Evolutionary conservation across 2,329 filamentous ascomycete genomes (phyloP), one percentile per base, ranked within the genome.

Genomic region (Alternaria atra): DNA sequence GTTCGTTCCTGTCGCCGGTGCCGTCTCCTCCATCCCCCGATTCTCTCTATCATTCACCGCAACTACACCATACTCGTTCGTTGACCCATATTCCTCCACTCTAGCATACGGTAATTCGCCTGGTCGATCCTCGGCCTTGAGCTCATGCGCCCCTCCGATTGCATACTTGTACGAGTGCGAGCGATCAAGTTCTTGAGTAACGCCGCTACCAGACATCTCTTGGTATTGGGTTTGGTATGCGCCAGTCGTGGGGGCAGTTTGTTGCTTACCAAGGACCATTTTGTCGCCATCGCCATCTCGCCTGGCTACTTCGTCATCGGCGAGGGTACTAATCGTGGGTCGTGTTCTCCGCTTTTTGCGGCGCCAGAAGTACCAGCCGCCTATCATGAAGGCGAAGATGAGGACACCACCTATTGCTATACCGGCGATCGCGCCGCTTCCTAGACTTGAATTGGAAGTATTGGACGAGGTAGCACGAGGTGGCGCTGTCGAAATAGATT

Each of bases 131-230:
- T 48, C 30, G 23, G 46, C 46, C 2, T 15, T 48, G 12, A 48
- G 46, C 46, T 48, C 46, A 1, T 48, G 30, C 29, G 30, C 46
- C 0, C 30, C 46, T 0, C 46, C 30, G 0, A 48, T 4, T 3
- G 17, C 46, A 0, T n/a, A 1, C 6, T 48, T 48, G 12, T 34
- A 34, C 2, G 46, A 34, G 1, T 48, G 46, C 7, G 30, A 48
- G 4, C 46, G 46, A 7, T 48, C 29, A 1, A 35, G 4, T 5
- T 48, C 46, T 9, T 25, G 46, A 2, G 30, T 4, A 1, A 48
- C 29, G 30, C 46, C 30, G 0, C 34, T 48, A 6, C 46, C 46
- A 0, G 46, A 48, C 13, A 48, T 48, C 1, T 48, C 46, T 4
- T 48, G 46, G 46, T 48, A 48, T 10, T 48, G 0, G 0, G 46